Conservation (phyloP, 495 filamentous ascomycete genomes). For the Penicillium nucicola region DNA sequence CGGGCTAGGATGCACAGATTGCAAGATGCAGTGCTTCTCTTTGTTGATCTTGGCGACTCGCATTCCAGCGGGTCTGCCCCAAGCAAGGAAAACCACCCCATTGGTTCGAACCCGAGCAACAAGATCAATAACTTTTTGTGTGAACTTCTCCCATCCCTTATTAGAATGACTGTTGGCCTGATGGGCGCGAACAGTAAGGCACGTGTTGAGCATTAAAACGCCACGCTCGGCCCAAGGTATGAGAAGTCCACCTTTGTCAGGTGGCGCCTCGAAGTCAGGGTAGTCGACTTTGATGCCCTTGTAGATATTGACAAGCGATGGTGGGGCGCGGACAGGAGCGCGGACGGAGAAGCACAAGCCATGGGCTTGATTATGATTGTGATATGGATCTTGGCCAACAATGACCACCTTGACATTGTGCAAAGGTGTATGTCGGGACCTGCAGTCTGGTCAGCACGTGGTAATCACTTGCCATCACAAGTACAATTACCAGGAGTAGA, state of each 20-base stretch:
- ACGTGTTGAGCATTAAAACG: constrained; percentile 89
- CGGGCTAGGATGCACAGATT: constrained; percentile 88
- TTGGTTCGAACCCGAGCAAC: constrained; percentile 68
- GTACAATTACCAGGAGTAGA: constrained; percentile 82
- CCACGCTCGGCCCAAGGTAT: constrained; percentile 92
- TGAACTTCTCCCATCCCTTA: constrained; percentile 89
- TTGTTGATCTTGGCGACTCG: constrained; percentile 67
- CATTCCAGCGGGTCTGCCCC: constrained; percentile 79
- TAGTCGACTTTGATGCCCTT: constrained; percentile 82
- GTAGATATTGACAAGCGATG: constrained; percentile 90
- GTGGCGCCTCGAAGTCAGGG: constrained; percentile 69
- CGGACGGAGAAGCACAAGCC: constrained; percentile 93
- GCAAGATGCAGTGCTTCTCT: constrained; percentile 72
- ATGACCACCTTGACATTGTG: constrained; percentile 84
- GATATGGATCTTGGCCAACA: constrained; percentile 95
- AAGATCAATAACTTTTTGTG: constrained; percentile 83
- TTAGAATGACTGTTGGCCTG: constrained; percentile 78
- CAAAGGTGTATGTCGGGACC: constrained; percentile 89
- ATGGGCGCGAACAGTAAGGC: constrained; percentile 85
- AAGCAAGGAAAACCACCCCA: constrained; percentile 93
- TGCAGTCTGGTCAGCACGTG: constrained; percentile 26
- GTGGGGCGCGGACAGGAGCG: constrained; percentile 81
- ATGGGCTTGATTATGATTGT: constrained; percentile 93
- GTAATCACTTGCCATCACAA: background rate
- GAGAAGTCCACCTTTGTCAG: constrained; percentile 73